A percentile compares a stretch with the other conserved stretches of the same genome.
phyloP scores from a whole-genome alignment of 768 basidiomycete species.

The Mycena galopus region DNA sequence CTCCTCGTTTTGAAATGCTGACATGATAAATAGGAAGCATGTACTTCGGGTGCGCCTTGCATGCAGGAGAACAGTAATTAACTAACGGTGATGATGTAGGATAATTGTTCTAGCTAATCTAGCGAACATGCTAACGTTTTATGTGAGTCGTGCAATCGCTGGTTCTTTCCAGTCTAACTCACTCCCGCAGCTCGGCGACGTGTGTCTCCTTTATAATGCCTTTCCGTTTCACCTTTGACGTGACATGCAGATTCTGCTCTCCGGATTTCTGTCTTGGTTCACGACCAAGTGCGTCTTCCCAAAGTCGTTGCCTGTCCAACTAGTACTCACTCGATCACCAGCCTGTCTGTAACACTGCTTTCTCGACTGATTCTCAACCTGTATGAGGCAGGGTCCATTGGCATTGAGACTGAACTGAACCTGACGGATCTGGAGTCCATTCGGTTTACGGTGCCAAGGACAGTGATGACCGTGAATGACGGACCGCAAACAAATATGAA shows the following conservation, averaged over 20 bases:
- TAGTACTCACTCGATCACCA: slow-evolving; percentile 7
- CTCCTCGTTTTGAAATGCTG: slow-evolving; percentile 19
- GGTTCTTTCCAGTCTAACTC: too few relatives aligned
- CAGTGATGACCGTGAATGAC: slow-evolving; percentile 20
- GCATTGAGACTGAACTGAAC: slow-evolving; percentile 15
- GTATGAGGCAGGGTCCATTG: slow-evolving; percentile 24
- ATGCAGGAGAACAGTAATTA: slow-evolving; percentile 17
- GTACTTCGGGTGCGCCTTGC: slow-evolving; percentile 25
- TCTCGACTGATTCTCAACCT: slow-evolving; percentile 27
- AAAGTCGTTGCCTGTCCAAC: slow-evolving; percentile 15
- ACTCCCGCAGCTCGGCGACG: slow-evolving; percentile 27
- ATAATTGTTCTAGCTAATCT: slow-evolving; percentile 42
- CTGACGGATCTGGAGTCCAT: slow-evolving; percentile 12
- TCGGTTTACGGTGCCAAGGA: slow-evolving; percentile 11
- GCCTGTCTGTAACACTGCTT: slow-evolving; percentile 26
- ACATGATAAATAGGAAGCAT: slow-evolving; percentile 21
- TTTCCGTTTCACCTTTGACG: slow-evolving; percentile 8
- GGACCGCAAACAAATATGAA: slow-evolving; percentile 21
- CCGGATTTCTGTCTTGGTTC: slow-evolving; percentile 28
- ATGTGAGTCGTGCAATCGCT: slow-evolving; percentile 28
- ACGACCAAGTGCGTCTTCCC: slow-evolving; percentile 22
- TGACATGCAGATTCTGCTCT: slow-evolving; percentile 21
- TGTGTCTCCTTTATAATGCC: slow-evolving; percentile 14
- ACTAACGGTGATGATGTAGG: slow-evolving; percentile 22
- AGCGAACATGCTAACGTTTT: slow-evolving; percentile 47